These are phyloP conservation scores for Knufia petricola DNA, from an alignment of 2,329 filamentous ascomycete species.

Conservation along the genomic window DNA sequence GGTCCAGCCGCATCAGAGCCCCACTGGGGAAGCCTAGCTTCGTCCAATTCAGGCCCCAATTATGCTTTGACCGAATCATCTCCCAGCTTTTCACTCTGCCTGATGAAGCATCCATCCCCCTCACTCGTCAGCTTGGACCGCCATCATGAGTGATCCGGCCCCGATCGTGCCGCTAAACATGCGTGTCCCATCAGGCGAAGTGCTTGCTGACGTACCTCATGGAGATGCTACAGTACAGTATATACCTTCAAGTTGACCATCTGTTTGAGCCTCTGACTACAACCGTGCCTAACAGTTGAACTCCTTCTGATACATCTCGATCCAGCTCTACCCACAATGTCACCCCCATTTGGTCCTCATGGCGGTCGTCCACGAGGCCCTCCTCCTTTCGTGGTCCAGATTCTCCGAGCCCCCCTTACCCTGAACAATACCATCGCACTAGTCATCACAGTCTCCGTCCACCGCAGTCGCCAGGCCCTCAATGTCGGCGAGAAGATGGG, in stretches of 20 bases:
- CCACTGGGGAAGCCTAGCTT: neutral
- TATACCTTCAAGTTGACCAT: no score
- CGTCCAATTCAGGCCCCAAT: neutral
- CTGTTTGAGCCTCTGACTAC: no score
- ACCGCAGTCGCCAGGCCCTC: neutral
- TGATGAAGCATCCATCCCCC: no score
- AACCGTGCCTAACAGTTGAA: no score
- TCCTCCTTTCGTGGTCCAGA: conserved; percentile 9
- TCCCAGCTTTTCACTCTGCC: neutral
- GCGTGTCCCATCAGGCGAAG: conserved; percentile 12
- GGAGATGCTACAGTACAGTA: no score
- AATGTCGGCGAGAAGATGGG: neutral
- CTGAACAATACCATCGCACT: conserved; percentile 8
- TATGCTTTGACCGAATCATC: neutral
- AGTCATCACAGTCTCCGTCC: conserved; percentile 4
- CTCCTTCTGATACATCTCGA: no score
- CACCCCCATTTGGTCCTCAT: conserved; percentile 4
- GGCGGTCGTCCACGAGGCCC: conserved; percentile 4
- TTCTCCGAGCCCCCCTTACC: conserved; percentile 6
- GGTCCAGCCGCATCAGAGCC: neutral
- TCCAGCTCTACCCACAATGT: neutral
- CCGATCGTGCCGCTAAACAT: conserved; percentile 6
- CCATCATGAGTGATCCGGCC: neutral
- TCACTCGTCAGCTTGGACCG: conserved; percentile 1
- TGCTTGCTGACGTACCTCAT: conserved; percentile 7